phyloP scores from a whole-genome alignment of 2,329 filamentous ascomycete genomes.

The Leptographium wingfieldii region DNA sequence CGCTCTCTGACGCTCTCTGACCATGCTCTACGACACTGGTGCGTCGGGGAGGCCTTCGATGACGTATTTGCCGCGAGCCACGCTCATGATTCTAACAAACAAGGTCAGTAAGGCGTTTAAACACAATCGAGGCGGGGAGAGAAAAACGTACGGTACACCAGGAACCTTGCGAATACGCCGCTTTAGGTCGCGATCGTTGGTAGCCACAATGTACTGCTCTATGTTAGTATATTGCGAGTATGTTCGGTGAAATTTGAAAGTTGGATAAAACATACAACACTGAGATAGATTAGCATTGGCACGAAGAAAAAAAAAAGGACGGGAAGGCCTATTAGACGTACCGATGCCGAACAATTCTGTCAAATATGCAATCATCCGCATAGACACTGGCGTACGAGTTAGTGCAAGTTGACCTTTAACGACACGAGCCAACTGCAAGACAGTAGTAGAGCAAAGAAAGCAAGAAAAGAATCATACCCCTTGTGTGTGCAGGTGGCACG shows the following conservation, averaged over 20 bases:
- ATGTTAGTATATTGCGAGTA: neutral
- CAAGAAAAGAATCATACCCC: conserved; percentile 28
- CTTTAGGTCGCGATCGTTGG: conserved; percentile 69
- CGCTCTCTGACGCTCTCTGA: neutral
- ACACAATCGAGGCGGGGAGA: neutral
- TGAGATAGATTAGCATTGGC: conserved; percentile 22
- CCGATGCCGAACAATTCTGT: conserved; percentile 56
- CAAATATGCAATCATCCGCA: conserved; percentile 73
- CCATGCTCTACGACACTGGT: conserved; percentile 35
- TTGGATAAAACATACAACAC: conserved; percentile 17
- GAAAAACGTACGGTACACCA: conserved; percentile 36
- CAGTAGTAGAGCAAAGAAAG: neutral
- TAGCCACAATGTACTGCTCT: conserved; percentile 16
- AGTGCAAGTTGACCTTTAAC: neutral
- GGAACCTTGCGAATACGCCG: conserved; percentile 68
- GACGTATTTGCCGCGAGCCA: conserved; percentile 81
- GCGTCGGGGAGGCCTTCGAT: conserved; percentile 86
- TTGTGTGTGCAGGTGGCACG: conserved; percentile 82
- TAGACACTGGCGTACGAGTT: conserved; percentile 44
- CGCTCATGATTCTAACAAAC: conserved; percentile 49
- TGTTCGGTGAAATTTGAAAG: too few species aligned
- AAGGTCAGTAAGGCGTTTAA: neutral
- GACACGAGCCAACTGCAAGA: neutral
- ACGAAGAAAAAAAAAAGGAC: conserved; percentile 22
- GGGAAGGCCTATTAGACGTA: neutral